phyloP scores from a whole-genome alignment of 257 asterid genomes.

The Plectranthus barbatus region DNA sequence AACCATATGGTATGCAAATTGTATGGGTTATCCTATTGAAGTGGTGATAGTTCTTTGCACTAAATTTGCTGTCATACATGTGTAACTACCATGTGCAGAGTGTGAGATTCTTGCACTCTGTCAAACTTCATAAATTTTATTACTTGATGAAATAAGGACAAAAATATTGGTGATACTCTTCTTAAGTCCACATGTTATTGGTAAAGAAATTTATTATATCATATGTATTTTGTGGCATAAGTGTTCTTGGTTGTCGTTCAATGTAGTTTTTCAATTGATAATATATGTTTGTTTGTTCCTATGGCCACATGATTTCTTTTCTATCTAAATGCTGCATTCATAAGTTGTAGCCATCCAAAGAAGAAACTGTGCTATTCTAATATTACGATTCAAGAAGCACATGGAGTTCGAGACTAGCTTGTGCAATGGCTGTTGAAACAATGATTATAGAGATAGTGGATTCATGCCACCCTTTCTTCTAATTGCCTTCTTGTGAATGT shows the following conservation, averaged over 20 bases:
- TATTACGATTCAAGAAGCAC: neutral
- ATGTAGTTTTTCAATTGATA: neutral
- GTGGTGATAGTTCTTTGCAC: neutral
- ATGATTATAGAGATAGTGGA: neutral
- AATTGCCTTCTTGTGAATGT: neutral
- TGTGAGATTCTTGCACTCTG: neutral
- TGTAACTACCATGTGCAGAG: conserved; percentile 1
- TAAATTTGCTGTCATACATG: neutral
- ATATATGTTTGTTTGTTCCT: neutral
- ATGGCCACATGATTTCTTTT: neutral
- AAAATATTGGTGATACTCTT: neutral
- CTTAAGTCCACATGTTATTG: neutral
- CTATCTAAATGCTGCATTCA: neutral
- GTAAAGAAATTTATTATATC: neutral
- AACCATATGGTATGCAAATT: neutral
- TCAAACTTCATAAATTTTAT: neutral
- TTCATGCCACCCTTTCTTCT: neutral
- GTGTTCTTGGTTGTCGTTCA: neutral
- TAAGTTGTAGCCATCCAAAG: neutral
- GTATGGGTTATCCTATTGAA: neutral
- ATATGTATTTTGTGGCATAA: neutral
- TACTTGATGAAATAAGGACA: neutral
- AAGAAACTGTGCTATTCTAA: neutral
- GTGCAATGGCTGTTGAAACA: neutral
- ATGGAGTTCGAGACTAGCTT: neutral